phyloP scores from a whole-genome alignment of 192 early-diverging fungal genomes.

The Coemansia sp. region DNA sequence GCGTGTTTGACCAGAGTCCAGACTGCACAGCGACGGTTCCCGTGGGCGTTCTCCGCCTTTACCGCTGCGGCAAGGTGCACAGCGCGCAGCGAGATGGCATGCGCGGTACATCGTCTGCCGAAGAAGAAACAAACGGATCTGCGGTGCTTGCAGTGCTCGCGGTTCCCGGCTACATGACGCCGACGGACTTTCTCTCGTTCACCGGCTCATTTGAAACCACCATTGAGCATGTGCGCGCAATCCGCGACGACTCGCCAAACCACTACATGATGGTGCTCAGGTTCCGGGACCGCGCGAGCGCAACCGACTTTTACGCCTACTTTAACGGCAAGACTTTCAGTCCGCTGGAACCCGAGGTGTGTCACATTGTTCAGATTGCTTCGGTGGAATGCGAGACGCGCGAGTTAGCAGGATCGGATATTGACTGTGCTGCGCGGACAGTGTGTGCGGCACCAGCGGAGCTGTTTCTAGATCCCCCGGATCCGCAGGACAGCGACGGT shows the following conservation, averaged over 20 bases:
- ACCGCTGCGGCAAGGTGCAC: constrained; percentile 2
- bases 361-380: constrained; percentile 80
- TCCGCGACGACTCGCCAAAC: constrained; percentile 81
- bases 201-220: constrained; percentile 66
- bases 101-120: background rate
- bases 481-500: background rate
- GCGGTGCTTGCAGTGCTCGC: constrained; percentile 72
- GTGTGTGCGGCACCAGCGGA: constrained; percentile 19
- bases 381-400: constrained; percentile 64
- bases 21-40: constrained; percentile 16
- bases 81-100: background rate
- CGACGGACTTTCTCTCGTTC: constrained; percentile 88
- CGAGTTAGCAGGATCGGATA: constrained; percentile 43
- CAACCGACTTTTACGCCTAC: constrained; percentile 68
- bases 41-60: constrained; percentile 28
- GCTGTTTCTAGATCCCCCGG: constrained; percentile 29
- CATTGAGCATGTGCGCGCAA: constrained; percentile 76
- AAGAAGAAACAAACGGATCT: too few species aligned
- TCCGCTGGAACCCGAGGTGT: constrained; percentile 83
- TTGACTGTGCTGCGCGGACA: constrained; percentile 1
- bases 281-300: constrained; percentile 63
- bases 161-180: constrained; percentile 86
- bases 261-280: constrained; percentile 87
- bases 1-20: constrained; percentile 12
- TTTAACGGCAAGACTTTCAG: constrained; percentile 88